phyloP scores from a whole-genome alignment of 2,329 filamentous ascomycete genomes.

The Cercospora sp. region DNA sequence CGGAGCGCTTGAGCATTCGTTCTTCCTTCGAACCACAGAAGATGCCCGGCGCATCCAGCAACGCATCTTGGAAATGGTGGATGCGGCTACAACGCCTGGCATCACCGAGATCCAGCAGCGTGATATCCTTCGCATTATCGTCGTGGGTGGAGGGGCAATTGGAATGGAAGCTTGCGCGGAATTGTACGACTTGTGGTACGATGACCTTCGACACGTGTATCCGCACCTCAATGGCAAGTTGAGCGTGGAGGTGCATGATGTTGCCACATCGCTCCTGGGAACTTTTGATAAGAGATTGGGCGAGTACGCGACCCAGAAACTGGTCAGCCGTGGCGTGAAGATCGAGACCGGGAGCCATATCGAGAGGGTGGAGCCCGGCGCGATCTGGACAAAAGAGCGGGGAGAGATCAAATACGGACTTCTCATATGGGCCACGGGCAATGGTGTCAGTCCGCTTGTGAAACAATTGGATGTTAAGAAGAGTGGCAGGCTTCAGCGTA shows the following conservation, averaged over 20 bases:
- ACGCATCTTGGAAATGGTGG: slow-evolving; percentile 41
- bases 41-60: slow-evolving; percentile 41
- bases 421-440: slow-evolving; percentile 45
- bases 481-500: slow-evolving; percentile 38
- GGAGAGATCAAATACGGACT: slow-evolving; percentile 42
- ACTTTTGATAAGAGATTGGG: slow-evolving; percentile 46
- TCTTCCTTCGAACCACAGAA: slow-evolving; percentile 42
- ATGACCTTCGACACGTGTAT: slow-evolving; percentile 44
- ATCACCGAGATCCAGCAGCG: slow-evolving; percentile 34
- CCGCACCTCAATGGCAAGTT: slow-evolving; percentile 44
- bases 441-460: slow-evolving; percentile 38
- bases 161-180: slow-evolving; percentile 49
- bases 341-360: slow-evolving; percentile 44
- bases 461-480: slow-evolving; percentile 41
- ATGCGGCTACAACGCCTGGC: slow-evolving; percentile 41
- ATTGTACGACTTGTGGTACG: slow-evolving; percentile 45
- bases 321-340: slow-evolving; percentile 41
- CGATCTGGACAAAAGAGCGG: slow-evolving; percentile 41
- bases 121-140: slow-evolving; percentile 42
- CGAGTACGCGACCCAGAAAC: slow-evolving; percentile 45
- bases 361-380: slow-evolving; percentile 39
- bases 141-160: slow-evolving; percentile 47
- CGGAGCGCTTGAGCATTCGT: slow-evolving; percentile 42
- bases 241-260: slow-evolving; percentile 48
- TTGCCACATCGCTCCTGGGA: slow-evolving; percentile 44